Conservation (phyloP, 2,329 filamentous ascomycete species). For the Diaporthe caulivora region DNA sequence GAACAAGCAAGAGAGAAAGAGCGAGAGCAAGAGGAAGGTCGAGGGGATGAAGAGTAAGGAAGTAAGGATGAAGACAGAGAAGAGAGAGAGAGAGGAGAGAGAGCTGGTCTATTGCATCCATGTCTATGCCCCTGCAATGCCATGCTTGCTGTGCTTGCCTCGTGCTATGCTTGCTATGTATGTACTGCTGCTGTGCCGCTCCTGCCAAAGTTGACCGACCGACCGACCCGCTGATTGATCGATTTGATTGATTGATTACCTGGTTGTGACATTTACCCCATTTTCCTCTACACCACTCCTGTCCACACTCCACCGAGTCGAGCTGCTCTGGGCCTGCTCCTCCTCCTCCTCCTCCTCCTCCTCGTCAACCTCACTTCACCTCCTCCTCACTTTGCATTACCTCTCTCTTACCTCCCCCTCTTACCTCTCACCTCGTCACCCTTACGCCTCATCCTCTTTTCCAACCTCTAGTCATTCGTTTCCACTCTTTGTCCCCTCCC, state of each 20-base stretch:
- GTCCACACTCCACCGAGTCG: not conserved
- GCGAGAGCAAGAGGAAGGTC: no score
- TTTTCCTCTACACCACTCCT: not conserved
- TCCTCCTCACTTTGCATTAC: not conserved
- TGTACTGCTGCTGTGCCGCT: not conserved
- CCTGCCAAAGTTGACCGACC: not conserved
- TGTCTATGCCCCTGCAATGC: not conserved
- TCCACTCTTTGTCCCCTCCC: slow-evolving; percentile 12
- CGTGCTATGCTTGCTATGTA: not conserved
- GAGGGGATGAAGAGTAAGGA: not conserved
- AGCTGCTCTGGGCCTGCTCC: not conserved
- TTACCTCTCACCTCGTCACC: not conserved
- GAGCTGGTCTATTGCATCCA: not conserved
- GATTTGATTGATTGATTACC: slow-evolving; percentile 13
- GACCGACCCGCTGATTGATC: not conserved
- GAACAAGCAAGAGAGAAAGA: not conserved
- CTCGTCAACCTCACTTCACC: slow-evolving; percentile 11
- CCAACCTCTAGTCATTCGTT: slow-evolving; percentile 29
- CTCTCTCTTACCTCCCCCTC: slow-evolving; percentile 11
- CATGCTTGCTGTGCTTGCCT: slow-evolving; percentile 25
- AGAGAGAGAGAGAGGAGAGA: not conserved
- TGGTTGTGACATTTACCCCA: slow-evolving; percentile 21
- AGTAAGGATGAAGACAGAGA: not conserved
- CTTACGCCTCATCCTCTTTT: slow-evolving; percentile 3
- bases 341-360: no score